Evolutionary conservation across 495 filamentous ascomycete species (phyloP).

Genomic region (Penicillium diatomitis): DNA sequence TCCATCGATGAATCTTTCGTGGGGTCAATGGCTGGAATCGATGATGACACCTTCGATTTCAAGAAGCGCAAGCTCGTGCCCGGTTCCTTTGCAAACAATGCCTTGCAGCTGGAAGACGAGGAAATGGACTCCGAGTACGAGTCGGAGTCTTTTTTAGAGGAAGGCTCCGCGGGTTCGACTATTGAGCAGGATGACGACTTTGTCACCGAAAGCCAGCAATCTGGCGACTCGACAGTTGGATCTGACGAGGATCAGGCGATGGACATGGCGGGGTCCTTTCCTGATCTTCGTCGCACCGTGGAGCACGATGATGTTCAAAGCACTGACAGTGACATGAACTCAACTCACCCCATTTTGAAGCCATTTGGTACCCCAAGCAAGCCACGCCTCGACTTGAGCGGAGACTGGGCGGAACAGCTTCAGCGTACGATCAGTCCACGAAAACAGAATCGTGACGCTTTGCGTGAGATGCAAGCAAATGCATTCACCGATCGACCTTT

Average conservation of each 20-base stretch:
- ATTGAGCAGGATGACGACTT: slow-evolving; percentile 53
- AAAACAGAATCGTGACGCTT: slow-evolving; percentile 67
- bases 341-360: slow-evolving; percentile 26
- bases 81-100: slow-evolving; percentile 63
- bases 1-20: slow-evolving; percentile 42
- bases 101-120: slow-evolving; percentile 47
- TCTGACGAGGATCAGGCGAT: slow-evolving; percentile 62
- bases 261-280: slow-evolving; percentile 70
- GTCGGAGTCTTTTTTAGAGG: slow-evolving; percentile 80
- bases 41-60: slow-evolving; percentile 78
- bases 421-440: slow-evolving; percentile 85
- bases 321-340: slow-evolving; percentile 38
- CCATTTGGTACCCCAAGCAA: slow-evolving; percentile 51
- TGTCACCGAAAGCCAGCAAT: slow-evolving; percentile 46
- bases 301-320: slow-evolving; percentile 45
- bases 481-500: slow-evolving; percentile 36
- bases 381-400: slow-evolving; percentile 45
- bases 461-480: slow-evolving; percentile 50
- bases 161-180: slow-evolving; percentile 74
- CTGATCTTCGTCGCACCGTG: slow-evolving; percentile 54
- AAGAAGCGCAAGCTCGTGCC: slow-evolving; percentile 63
- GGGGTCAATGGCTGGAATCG: slow-evolving; percentile 41
- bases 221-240: slow-evolving; percentile 60
- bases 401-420: slow-evolving; percentile 85
- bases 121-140: slow-evolving; percentile 29